Base-by-base conservation (phyloP, 2,329 filamentous ascomycete genomes). In the Neonectria ditissima region DNA sequence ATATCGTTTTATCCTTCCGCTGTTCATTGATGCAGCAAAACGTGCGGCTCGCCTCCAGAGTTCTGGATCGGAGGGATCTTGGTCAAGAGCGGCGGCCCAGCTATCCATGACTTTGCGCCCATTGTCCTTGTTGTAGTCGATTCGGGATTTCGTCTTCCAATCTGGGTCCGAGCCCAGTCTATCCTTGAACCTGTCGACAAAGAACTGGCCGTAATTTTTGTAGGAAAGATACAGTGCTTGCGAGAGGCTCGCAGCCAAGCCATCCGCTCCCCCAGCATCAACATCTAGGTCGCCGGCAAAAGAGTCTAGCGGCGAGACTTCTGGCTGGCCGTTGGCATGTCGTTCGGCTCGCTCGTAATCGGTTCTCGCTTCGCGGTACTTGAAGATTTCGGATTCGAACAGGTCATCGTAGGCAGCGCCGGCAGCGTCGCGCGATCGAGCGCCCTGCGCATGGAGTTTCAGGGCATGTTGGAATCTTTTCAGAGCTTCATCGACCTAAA, bases 201-300 rank as follows among this genome's bases (percentile, higher is more conserved):
- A 83, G 75, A 97, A 97, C 74, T 98, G 93, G 44, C 94, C 96
- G 79, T 95, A 90, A 72, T 98, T 99, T 79, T 98, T 99, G 83
- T 97, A 93, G 1, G 95, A 92, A 8, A 99, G 86, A 74, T 97
- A 97, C 20, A 98, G 85, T 11, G 97, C 94, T 74, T 97, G 94
- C 0, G 93, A 91, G 10, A 98, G 82, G 52, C 91, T 95, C 74
- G 91, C 96, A 16, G 91, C 92, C 2, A 89, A 89, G 28, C 88
- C 90, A 68, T 97, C 93, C 52, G 88, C 87, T 53, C 89, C 87
- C 62, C 86, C 87, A 28, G 87, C 86, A 26, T 86, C 81, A 8
- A 84, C 80, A 57, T 87, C 86, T n/a, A 88, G 78, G 14, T 82
- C 81, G 7, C 84, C 80, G 4, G 81, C 81, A 68, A 84, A 84